Base-by-base conservation (phyloP, 1,284 basidiomycete genomes). In the Ustilago lituana region DNA sequence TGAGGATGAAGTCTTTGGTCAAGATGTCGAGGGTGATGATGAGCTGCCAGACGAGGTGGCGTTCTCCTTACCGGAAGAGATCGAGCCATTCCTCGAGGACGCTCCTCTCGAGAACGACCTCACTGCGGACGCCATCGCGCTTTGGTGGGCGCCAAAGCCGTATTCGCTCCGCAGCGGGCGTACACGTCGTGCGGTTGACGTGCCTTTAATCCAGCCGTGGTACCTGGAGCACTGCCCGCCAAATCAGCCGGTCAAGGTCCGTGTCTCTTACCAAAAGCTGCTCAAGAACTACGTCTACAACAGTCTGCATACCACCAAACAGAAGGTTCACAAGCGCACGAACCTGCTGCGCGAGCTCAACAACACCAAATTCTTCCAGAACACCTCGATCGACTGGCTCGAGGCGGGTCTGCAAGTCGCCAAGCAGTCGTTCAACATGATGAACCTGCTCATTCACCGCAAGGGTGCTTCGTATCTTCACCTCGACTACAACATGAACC, bases 331-430 rank as follows among this genome's bases (percentile, higher is more conserved):
- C 90, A 91, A 92, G 73, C 98, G 95, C 87, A 95, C 96, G 85
- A 96, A 96, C 80, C 82, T 98, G 47, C 95, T 98, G 87, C 87
- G 92, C 58, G 92, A 94, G 82, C 86, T 99, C 59, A 98, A 98
- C 85, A 91, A 92, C 40, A 99, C 96, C 63, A 98, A 98, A 84
- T 98, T 99, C 86, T 98, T 99, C 89, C 96, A 98, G 85, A 92
- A 91, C 19, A 98, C 96, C 7, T 92, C 88, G 68, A 85, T 98
- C 75, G 96, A 99, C 83, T 99, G 96, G 96, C 95, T 99, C 27
- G 96, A 99, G 84, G 96, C 95, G 4, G 96, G 96, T 79, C 85
- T 99, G 64, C 96, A 99, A 84, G 96, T 99, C 53, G 96, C 94
- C 84, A 86, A 95, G 73, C 96, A 99, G 83, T 95, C 95, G 29